phyloP scores from a whole-genome alignment of 1,139 yeast species.

The Sugiyamaella xylanicola region DNA sequence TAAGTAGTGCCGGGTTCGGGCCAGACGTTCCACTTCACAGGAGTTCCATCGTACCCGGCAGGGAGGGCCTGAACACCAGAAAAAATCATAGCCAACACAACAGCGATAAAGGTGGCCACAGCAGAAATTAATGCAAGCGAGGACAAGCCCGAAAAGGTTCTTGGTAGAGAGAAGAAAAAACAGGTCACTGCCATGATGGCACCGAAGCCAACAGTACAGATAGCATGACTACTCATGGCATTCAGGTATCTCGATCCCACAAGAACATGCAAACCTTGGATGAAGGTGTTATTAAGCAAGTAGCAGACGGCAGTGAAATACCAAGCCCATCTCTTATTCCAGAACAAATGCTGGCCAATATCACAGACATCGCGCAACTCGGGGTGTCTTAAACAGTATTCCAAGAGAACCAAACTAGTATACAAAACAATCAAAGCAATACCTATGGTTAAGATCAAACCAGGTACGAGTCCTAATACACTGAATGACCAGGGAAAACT shows the following conservation, averaged over 20 bases:
- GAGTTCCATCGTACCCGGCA: constrained; percentile 44
- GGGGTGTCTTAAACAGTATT: constrained; percentile 58
- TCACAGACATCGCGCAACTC: constrained; percentile 57
- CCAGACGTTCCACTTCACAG: constrained; percentile 52
- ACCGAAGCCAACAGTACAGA: constrained; percentile 55
- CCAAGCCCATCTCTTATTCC: constrained; percentile 57
- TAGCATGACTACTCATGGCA: constrained; percentile 54
- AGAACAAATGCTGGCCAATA: constrained; percentile 59
- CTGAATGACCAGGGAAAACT: constrained; percentile 68
- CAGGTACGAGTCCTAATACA: constrained; percentile 60
- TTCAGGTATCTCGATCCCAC: constrained; percentile 63
- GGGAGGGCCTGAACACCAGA: constrained; percentile 59
- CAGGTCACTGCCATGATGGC: constrained; percentile 54
- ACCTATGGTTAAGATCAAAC: constrained; percentile 55
- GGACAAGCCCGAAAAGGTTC: constrained; percentile 58
- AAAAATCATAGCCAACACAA: constrained; percentile 54
- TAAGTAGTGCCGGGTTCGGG: constrained; percentile 55
- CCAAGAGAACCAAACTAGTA: constrained; percentile 57
- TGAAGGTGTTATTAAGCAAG: constrained; percentile 56
- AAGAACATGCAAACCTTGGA: constrained; percentile 60
- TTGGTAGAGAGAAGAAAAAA: constrained; percentile 54
- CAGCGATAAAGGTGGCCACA: constrained; percentile 58
- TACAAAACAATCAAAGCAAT: constrained; percentile 56
- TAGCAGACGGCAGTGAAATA: constrained; percentile 59
- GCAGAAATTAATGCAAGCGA: constrained; percentile 56